phyloP scores from a whole-genome alignment of 805 yeast genomes.

The Trichomonascus vanleenenianus region DNA sequence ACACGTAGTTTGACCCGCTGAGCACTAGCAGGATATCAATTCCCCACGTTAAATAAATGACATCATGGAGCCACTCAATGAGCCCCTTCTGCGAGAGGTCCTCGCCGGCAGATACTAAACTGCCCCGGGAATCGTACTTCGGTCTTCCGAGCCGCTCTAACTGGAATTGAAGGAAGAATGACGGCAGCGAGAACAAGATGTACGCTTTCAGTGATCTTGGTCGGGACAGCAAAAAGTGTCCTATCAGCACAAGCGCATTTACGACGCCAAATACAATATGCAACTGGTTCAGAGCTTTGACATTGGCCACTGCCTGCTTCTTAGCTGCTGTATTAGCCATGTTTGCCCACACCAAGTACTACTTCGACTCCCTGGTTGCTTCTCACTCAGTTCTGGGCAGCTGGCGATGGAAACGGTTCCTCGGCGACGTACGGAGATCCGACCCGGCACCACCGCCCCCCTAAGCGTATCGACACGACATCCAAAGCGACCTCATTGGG shows the following conservation, averaged over 20 bases:
- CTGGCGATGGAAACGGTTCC: too few species aligned
- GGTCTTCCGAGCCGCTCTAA: slow-evolving; percentile 62
- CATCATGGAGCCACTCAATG: slow-evolving; percentile 65
- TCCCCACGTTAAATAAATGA: slow-evolving; percentile 56
- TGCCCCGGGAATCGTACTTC: slow-evolving; percentile 36
- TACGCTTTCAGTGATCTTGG: slow-evolving; percentile 40
- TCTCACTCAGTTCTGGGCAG: too few species aligned
- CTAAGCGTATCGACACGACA: too few species aligned
- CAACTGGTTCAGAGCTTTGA: slow-evolving; percentile 25
- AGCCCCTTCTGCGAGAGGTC: slow-evolving; percentile 57
- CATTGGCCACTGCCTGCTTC: slow-evolving; percentile 32
- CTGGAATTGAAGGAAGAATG: slow-evolving; percentile 38
- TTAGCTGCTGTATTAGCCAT: slow-evolving; percentile 42
- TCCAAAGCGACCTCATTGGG: too few species aligned
- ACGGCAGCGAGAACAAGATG: slow-evolving; percentile 37
- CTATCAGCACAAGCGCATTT: slow-evolving; percentile 34
- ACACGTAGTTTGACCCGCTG: slow-evolving; percentile 50
- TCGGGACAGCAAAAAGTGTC: slow-evolving; percentile 35
- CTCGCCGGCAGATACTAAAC: slow-evolving; percentile 47
- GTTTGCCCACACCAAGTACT: too few species aligned
- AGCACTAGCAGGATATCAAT: slow-evolving; percentile 46
- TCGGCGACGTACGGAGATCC: too few species aligned
- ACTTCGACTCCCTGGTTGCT: too few species aligned
- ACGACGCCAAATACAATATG: slow-evolving; percentile 33
- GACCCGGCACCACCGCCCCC: too few species aligned